Percentiles rank a stretch among this genome's conserved stretches.
Evolutionary conservation across 1,139 yeast species (phyloP).

Genomic region (Pichia sp.): DNA sequence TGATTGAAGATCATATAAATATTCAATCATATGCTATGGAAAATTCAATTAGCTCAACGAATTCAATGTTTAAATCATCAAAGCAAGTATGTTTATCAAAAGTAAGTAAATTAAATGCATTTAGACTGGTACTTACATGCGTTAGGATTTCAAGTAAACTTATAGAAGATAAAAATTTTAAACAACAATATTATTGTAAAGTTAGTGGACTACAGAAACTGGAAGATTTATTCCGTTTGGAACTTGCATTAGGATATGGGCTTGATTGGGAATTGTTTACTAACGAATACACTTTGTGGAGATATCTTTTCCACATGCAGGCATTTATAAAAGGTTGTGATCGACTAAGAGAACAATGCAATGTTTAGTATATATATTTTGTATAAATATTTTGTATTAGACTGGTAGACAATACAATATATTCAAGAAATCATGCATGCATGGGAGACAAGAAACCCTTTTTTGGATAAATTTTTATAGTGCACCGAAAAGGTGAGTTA

Average conservation of each 20-base stretch:
- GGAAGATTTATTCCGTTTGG: constrained; percentile 27
- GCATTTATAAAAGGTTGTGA: constrained; percentile 6
- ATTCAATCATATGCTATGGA: background rate
- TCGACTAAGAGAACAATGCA: background rate
- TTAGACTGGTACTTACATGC: constrained; percentile 26
- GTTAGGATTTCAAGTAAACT: constrained; percentile 27
- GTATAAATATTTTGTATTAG: background rate
- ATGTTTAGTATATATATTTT: background rate
- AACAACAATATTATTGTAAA: constrained; percentile 29
- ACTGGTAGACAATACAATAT: too few species aligned
- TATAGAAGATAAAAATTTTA: constrained; percentile 31
- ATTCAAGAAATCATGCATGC: too few species aligned
- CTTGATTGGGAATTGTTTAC: constrained; percentile 29
- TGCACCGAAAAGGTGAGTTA: too few species aligned
- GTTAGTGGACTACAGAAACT: constrained; percentile 29
- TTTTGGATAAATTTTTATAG: too few species aligned
- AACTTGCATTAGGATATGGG: constrained; percentile 27
- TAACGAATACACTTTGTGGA: constrained; percentile 24
- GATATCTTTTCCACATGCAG: constrained; percentile 11
- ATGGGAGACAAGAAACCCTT: too few species aligned
- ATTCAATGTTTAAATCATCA: background rate
- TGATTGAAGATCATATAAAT: background rate
- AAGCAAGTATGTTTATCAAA: background rate
- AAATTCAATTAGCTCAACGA: background rate
- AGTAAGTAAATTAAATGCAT: constrained; percentile 26